Evolutionary conservation across 495 filamentous ascomycete genomes (phyloP), one percentile per base, ranked within the genome.

Genomic region (Wilcoxina mikolae): DNA sequence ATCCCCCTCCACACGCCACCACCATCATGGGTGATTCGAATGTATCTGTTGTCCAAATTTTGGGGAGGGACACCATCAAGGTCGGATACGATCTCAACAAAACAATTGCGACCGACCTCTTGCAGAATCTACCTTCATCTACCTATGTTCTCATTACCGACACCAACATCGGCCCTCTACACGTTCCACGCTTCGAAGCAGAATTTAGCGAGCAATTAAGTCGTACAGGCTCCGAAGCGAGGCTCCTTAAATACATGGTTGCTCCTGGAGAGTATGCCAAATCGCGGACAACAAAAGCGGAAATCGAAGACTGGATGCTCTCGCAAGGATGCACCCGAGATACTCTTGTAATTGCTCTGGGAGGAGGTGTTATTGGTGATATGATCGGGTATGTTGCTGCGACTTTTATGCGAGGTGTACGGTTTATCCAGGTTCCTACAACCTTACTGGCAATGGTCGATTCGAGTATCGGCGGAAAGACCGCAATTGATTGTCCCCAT

Each of bases 221-320:
- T 50, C 59, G 65, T 45, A 61, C 74, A n/a, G 46, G 57, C n/a
- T 47, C 70, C 18, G 68, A 77, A 38, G 77, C 82, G 26, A 80
- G 87, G 48, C 79, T 98, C 18, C 78, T 98, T 48, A 83, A 82
- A 48, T 90, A 93, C 70, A 73, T 84, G 67, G 85, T 93, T 55
- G 78, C 87, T 3, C 91, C 91, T 0, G 91, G 93, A 41, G 91
- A 98, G 69, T 84, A 79, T 65, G 94, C 87, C 48, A 98, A 98
- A 68, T 83, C 87, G 38, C 76, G 90, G 59, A 79, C 83, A 65
- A 95, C 90, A 20, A 95, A 95, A 69, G 90, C 83, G 44, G 84
- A 88, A 64, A 86, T 96, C 57, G 89, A 96, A 67, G 89, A 96
- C 71, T 98, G 93, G 93, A 84, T 98, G 83, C 74, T 95, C 46